Evolutionary conservation across 345 rosid genomes (phyloP).

Genomic region (Brassica nigra): DNA sequence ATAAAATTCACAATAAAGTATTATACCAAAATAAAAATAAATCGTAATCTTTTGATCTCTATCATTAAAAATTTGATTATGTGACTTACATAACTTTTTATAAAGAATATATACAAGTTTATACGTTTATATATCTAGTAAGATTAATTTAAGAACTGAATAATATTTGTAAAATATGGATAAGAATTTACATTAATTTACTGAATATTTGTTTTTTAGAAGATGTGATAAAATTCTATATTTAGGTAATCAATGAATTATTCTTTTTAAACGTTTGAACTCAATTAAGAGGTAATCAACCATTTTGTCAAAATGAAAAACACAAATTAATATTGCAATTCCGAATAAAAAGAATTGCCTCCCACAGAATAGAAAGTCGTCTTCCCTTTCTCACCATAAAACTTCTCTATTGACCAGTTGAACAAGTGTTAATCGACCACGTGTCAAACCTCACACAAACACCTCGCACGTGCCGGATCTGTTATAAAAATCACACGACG

Average conservation of each 20-base stretch:
- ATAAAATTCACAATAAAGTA: neutral
- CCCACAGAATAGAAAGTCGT: constrained; percentile 30
- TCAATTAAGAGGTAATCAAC: neutral
- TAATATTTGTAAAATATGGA: neutral
- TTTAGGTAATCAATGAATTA: neutral
- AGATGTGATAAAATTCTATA: neutral
- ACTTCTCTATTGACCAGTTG: constrained; percentile 21
- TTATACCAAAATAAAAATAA: neutral
- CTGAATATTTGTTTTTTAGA: neutral
- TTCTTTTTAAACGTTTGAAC: neutral
- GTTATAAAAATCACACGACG: constrained; percentile 19
- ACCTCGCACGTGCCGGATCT: constrained; percentile 20
- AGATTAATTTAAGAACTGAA: neutral
- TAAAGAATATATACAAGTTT: neutral
- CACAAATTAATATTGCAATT: neutral
- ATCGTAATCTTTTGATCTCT: neutral
- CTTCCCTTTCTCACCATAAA: constrained; percentile 27
- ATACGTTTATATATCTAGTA: neutral
- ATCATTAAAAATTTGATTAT: neutral
- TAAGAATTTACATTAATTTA: neutral
- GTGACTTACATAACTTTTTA: neutral
- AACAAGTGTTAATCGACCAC: constrained; percentile 11
- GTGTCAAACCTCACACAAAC: constrained; percentile 24
- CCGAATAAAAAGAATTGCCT: constrained; percentile 5
- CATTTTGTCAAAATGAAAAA: neutral